Conservation (phyloP, 108 stramenopile species). For the Pseudonitzschia multiseries region DNA sequence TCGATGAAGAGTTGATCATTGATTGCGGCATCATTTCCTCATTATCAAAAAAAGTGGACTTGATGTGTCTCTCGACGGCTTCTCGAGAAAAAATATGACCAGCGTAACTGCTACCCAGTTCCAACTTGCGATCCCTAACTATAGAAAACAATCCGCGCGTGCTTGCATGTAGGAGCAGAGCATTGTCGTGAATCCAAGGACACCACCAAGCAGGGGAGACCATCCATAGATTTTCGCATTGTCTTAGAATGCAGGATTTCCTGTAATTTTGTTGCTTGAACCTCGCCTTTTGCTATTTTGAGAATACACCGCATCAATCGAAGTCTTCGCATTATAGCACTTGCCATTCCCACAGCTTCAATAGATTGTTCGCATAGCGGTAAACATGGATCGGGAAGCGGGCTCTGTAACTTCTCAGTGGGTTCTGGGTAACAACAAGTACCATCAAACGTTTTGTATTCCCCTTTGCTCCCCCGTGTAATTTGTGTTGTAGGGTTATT, state of each 20-base stretch:
- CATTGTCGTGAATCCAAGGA: constrained; percentile 80
- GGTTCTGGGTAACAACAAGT: constrained; percentile 47
- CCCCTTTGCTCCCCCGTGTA: constrained; percentile 54
- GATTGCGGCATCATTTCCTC: constrained; percentile 16
- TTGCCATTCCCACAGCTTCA: constrained; percentile 64
- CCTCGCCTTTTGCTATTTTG: constrained; percentile 47
- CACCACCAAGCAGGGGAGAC: constrained; percentile 86
- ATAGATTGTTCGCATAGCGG: constrained; percentile 64
- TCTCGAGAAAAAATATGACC: constrained; percentile 27
- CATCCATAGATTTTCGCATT: constrained; percentile 51
- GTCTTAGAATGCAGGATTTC: constrained; percentile 24
- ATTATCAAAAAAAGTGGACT: constrained; percentile 44
- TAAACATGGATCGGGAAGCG: constrained; percentile 77
- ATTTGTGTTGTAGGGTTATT: constrained; percentile 36
- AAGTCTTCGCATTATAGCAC: constrained; percentile 62
- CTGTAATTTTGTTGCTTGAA: constrained; percentile 14
- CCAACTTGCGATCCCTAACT: constrained; percentile 25
- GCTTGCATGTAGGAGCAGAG: constrained; percentile 62
- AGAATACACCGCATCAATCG: constrained; percentile 59
- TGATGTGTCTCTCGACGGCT: constrained; percentile 50
- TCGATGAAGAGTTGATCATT: constrained; percentile 4
- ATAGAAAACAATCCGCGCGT: constrained; percentile 61
- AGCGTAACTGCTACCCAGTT: not conserved
- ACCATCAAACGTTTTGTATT: constrained; percentile 49
- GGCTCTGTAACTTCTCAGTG: constrained; percentile 36